Evolutionary conservation across 768 basidiomycete genomes (phyloP).

Genomic region (Termitomyces heimii): DNA sequence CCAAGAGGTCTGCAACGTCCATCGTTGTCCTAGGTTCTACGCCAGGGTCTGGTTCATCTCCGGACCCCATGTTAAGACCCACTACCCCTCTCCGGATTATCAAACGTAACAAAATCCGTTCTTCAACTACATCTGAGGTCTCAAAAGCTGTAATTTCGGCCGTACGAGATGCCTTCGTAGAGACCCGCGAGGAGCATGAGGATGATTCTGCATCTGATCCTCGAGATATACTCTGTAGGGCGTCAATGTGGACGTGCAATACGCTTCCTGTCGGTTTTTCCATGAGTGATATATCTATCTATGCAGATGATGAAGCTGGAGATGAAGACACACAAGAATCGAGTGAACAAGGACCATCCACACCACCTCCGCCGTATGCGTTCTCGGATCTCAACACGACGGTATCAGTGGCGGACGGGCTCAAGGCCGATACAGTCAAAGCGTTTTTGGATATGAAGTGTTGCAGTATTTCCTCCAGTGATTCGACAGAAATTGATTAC

Average conservation of each 20-base stretch:
- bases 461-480: not conserved
- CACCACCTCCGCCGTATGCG: constrained; percentile 13
- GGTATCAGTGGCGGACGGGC: not conserved
- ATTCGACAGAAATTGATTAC: constrained; percentile 8
- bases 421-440: not conserved
- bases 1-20: not conserved
- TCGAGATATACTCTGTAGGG: constrained; percentile 14
- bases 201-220: constrained; percentile 7
- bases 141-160: constrained; percentile 12
- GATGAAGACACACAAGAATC: constrained; percentile 10
- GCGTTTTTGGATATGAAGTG: not conserved
- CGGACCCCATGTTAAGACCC: not conserved
- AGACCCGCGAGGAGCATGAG: constrained; percentile 1
- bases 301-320: constrained; percentile 7
- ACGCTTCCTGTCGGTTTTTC: not conserved
- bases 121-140: constrained; percentile 4
- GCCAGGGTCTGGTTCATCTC: not conserved
- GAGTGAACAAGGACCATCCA: not conserved
- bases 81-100: constrained; percentile 14
- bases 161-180: constrained; percentile 11
- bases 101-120: constrained; percentile 8
- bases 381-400: not conserved
- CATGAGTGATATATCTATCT: not conserved
- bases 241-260: constrained; percentile 14
- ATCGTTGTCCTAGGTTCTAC: constrained; percentile 1